Conservation (phyloP, 768 basidiomycete species). For the Atractiella rhizophila region DNA sequence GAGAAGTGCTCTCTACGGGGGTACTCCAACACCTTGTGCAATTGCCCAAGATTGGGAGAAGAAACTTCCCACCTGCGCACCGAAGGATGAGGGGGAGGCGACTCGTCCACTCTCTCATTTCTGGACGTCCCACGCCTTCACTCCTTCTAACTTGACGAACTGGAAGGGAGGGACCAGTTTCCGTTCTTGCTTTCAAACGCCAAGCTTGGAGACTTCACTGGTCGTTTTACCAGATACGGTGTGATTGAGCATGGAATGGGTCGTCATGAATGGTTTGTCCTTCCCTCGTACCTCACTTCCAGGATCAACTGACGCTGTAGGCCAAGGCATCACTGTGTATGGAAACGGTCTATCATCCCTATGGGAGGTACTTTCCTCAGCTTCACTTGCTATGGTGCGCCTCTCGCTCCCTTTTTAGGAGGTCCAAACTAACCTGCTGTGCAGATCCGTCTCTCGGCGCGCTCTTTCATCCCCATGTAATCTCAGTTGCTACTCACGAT, state of each 20-base stretch:
- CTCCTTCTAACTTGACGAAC: too few species aligned
- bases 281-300: too few species aligned
- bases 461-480: slow-evolving; percentile 63
- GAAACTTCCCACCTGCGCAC: too few species aligned
- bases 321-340: slow-evolving; percentile 40
- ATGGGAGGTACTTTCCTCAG: slow-evolving; percentile 70
- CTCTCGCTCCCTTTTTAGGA: too few species aligned
- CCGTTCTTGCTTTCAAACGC: slow-evolving; percentile 81
- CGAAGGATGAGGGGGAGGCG: too few species aligned
- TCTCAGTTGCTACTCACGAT: slow-evolving; percentile 92
- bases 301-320: too few species aligned
- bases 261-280: slow-evolving; percentile 58
- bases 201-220: slow-evolving; percentile 54
- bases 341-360: slow-evolving; percentile 52
- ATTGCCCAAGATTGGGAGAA: too few species aligned
- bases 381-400: slow-evolving; percentile 14
- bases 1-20: slow-evolving; percentile 65
- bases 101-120: too few species aligned
- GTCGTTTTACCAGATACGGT: slow-evolving; percentile 83
- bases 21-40: too few species aligned
- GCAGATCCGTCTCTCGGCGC: slow-evolving; percentile 77
- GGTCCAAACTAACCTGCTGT: too few species aligned
- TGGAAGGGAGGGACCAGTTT: too few species aligned
- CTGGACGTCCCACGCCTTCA: too few species aligned
- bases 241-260: slow-evolving; percentile 95